Base-by-base conservation (phyloP, 208 protist species). In the Leishmania guyanensis region DNA sequence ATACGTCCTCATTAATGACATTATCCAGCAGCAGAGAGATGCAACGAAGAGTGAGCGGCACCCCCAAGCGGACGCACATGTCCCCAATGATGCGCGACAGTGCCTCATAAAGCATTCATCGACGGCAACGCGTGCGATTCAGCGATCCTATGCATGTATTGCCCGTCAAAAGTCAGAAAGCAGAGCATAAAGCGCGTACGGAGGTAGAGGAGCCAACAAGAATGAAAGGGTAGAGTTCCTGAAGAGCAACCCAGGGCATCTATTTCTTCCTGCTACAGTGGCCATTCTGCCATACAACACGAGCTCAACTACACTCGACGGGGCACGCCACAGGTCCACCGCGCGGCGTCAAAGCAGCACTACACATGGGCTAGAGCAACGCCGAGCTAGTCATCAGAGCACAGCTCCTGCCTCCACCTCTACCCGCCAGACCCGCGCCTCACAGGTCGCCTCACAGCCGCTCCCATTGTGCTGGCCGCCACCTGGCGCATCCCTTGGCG, bases 61-160 rank as follows among this genome's bases (percentile, higher is more conserved):
- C 79, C 75, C 89, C 89, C 43, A 92, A 82, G 75, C 77, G 80
- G 68, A 90, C 81, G 70, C 93, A 94, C 78, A 96, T 92, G 84
- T 95, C 84, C 66, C 79, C 89, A 54, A 97, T 91, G 66, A 94
- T 85, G 62, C 84, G 85, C 64, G 86, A 86, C 26, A 96, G 56
- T 60, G 83, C 85, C 62, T 94, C 86, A 87, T 92, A 96, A 80
- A 94, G 84, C 91, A 97, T 97, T 74, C 93, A 94, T 88, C 60
- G 43, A 82, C 43, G 66, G 56, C 74, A 65, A 17, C 53, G n/a
- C n/a, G 5, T 76, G 26, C 53, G 12, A n/a, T 62, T 62, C 46
- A 56, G 16, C 16, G 6, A 39, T 48, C 16, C 51, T 76, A 14
- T 33, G 4, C 29, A 58, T 58, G n/a, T 29, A 22, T 73, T 29